Percentiles rank a stretch among this genome's conserved stretches.
phyloP scores from a whole-genome alignment of 495 filamentous ascomycete genomes.

The Penicillium malachiteum region DNA sequence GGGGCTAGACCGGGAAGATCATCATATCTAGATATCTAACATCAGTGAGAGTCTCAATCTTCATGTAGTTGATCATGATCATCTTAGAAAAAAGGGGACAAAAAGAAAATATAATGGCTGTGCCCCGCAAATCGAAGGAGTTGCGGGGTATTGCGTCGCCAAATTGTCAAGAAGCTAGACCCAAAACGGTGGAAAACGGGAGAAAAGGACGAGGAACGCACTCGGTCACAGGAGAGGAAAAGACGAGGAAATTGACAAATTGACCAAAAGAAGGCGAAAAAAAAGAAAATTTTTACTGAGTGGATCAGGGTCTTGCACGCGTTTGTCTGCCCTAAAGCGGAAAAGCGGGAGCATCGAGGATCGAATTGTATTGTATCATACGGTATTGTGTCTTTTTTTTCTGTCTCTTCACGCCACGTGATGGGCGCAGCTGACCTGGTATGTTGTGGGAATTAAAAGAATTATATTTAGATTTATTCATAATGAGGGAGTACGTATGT shows the following conservation, averaged over 20 bases:
- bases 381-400: neutral
- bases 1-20: constrained; percentile 3
- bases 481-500: neutral
- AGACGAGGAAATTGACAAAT: neutral
- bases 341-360: constrained; percentile 28
- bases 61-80: too few species aligned
- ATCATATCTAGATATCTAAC: constrained; percentile 5
- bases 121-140: constrained; percentile 27
- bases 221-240: neutral
- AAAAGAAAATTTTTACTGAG: neutral
- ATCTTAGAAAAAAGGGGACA: neutral
- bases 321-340: constrained; percentile 25
- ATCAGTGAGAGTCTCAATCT: too few species aligned
- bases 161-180: neutral
- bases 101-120: neutral
- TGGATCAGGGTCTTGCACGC: constrained; percentile 17
- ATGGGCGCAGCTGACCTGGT: neutral
- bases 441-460: neutral
- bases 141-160: constrained; percentile 4
- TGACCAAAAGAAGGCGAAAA: neutral
- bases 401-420: constrained; percentile 8
- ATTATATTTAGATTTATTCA: neutral
- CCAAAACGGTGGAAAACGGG: neutral
- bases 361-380: constrained; percentile 23
- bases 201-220: neutral